Base-by-base conservation (phyloP, 306 rosid genomes). In the Castanospermum australe region DNA sequence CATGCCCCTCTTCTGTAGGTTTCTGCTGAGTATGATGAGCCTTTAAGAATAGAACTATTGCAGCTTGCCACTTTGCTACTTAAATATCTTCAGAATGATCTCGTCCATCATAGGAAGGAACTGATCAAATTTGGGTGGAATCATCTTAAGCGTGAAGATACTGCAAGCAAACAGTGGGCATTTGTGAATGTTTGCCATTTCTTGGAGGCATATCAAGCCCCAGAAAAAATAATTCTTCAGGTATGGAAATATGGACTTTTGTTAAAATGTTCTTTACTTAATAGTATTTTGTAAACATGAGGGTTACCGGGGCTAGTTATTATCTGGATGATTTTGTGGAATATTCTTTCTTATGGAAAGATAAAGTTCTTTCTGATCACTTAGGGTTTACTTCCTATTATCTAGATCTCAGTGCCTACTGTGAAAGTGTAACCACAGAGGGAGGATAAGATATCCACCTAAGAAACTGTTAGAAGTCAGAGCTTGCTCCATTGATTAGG, bases 131-230 rank as follows among this genome's bases (percentile, higher is more conserved):
- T 96, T 90, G 99, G 99, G 64, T 96, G 99, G 99, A 96, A 96
- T 83, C 99, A 96, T 93, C 94, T 96, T 73, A 96, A 96, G 88
- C 91, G 99, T 54, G 99, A 96, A 88, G 99, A 96, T 80, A 96
- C 98, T 83, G 96, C 98, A 68, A 96, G 99, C 88, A 96, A 93
- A 85, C 99, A 96, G 84, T 96, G 99, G 99, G 99, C 99, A 61
- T 96, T 96, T 91, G 99, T 96, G 76, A 96, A 96, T 88, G 99
- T 96, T 83, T 96, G 99, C 91, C 99, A 96, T 82, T 96, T 96
- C 84, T 86, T 96, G 85, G 98, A 93, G 86, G 99, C 98, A 73
- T 96, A 93, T 87, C 99, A 96, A 81, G 99, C 99, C 77, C 99
- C 99, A 18, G 99, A 96, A 83, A 96, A 96, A 86, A 96, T 96